Conservation (phyloP, 2,329 filamentous ascomycete species). For the Verticillium dahliae region DNA sequence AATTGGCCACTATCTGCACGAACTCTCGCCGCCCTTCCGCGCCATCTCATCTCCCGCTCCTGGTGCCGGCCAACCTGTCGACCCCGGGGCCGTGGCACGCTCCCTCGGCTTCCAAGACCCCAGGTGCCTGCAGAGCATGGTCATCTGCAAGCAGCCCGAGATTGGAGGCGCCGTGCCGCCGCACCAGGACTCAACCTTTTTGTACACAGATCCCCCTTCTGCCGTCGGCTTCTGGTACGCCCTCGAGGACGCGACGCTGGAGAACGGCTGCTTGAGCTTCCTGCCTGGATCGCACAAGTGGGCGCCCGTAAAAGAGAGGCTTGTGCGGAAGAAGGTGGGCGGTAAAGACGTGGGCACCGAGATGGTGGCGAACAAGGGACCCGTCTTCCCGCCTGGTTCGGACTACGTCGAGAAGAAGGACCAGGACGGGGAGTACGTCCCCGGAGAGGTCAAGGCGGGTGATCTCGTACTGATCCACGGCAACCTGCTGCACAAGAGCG, state of each 20-base stretch:
- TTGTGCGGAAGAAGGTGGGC: conserved; percentile 54
- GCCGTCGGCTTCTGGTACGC: conserved; percentile 98
- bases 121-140: conserved; percentile 82
- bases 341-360: conserved; percentile 49
- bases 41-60: conserved; percentile 36
- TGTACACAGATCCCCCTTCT: conserved; percentile 83
- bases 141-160: conserved; percentile 97
- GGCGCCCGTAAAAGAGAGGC: conserved; percentile 62
- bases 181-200: conserved; percentile 87
- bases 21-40: conserved; percentile 60
- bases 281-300: conserved; percentile 74
- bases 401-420: conserved; percentile 36
- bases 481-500: conserved; percentile 92
- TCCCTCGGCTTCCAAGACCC: conserved; percentile 72
- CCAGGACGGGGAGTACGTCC: conserved; percentile 56
- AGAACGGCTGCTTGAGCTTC: conserved; percentile 88
- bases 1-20: conserved; percentile 74
- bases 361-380: conserved; percentile 64
- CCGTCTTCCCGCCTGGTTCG: conserved; percentile 51
- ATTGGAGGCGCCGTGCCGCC: conserved; percentile 87
- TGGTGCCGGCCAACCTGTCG: conserved; percentile 22
- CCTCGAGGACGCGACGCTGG: conserved; percentile 78
- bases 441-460: conserved; percentile 85
- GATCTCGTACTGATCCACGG: conserved; percentile 91
- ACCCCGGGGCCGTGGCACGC: conserved; percentile 58